Evolutionary conservation across 73 alveolate species (phyloP), one percentile per base, ranked within the genome.

Genomic region (Diophrys sp.): DNA sequence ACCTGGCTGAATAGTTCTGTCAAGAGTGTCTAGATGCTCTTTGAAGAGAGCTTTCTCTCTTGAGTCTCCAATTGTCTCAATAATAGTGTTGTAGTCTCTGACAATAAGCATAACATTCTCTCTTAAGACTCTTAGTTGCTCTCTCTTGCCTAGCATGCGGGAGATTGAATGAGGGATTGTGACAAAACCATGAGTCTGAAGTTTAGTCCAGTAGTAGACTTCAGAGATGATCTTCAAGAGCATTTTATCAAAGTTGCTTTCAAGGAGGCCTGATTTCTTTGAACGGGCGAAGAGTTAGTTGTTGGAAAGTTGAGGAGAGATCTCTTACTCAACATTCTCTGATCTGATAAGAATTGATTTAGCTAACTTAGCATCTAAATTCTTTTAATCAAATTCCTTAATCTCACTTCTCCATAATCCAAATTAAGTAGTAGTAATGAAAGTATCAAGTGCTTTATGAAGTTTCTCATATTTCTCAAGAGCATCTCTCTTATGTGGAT

Each of bases 21-120:
- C 95, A 1, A 93, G 87, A 34, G 82, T 34, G 44, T 82, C 87
- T n/a, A 92, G 57, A 79, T 94, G 98, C 74, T 91, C 88, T 54
- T 82, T 84, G 86, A 94, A 94, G 44, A 94, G 94, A 26, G 72
- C 77, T 68, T 71, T 86, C 80, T 94, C 97, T 44, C 62, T 44
- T 67, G 83, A 77, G 30, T 79, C 92, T 25, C 77, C 78, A 84
- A 92, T 94, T 27, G 87, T 87, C 67, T 89, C 91, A 27, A 94
- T 92, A 79, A 94, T 92, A 31, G 74, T 89, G 77, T 94, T 94
- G 78, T 91, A 92, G 69, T 94, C 98, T 83, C 97, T 86, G 11
- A 94, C 98, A 27, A 94, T 96, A 0, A 92, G 80, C 96, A 94
- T 89, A 31, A 94, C 97, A 71, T 91, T 92, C 78, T 94, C 97